Percentiles rank a stretch among this genome's conserved stretches.
Conservation (phyloP, 345 rosid genomes). For the Hypericum perforatum region DNA sequence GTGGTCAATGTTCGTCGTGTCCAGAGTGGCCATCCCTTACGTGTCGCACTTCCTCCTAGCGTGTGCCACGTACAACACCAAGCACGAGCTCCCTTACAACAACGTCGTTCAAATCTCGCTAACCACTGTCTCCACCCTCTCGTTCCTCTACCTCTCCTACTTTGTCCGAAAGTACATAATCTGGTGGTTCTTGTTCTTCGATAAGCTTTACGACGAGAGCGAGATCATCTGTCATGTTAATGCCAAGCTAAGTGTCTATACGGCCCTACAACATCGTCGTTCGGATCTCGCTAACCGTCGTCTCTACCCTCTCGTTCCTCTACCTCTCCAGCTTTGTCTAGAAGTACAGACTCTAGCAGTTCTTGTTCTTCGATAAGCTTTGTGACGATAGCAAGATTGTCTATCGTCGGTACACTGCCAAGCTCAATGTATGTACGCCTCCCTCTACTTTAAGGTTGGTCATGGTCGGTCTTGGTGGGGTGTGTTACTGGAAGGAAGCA, state of each 20-base stretch:
- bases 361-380: conserved; percentile 88
- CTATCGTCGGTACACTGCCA: conserved; percentile 47
- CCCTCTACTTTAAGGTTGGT: neutral
- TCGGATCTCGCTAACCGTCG: conserved; percentile 65
- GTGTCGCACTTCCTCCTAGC: conserved; percentile 76
- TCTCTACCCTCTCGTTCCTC: conserved; percentile 59
- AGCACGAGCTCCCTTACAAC: conserved; percentile 62
- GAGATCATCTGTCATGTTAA: conserved; percentile 64
- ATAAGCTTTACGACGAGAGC: conserved; percentile 85
- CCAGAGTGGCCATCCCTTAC: conserved; percentile 52
- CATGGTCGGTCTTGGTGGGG: too few species aligned
- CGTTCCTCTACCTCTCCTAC: conserved; percentile 55
- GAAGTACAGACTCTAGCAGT: conserved; percentile 58
- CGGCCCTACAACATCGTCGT: conserved; percentile 68
- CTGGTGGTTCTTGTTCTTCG: conserved; percentile 73
- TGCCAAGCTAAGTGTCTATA: conserved; percentile 64
- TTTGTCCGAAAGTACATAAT: conserved; percentile 60
- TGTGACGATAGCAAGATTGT: conserved; percentile 84
- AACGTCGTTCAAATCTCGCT: conserved; percentile 68
- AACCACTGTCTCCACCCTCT: conserved; percentile 53
- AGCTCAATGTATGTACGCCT: conserved; percentile 57
- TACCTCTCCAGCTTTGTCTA: conserved; percentile 54
- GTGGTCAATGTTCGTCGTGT: conserved; percentile 58
- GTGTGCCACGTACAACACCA: conserved; percentile 60
- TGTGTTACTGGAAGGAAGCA: too few species aligned